A percentile compares a stretch with the other conserved stretches of the same genome.
Evolutionary conservation across 768 basidiomycete genomes (phyloP).

Genomic region (Mycena maculata): DNA sequence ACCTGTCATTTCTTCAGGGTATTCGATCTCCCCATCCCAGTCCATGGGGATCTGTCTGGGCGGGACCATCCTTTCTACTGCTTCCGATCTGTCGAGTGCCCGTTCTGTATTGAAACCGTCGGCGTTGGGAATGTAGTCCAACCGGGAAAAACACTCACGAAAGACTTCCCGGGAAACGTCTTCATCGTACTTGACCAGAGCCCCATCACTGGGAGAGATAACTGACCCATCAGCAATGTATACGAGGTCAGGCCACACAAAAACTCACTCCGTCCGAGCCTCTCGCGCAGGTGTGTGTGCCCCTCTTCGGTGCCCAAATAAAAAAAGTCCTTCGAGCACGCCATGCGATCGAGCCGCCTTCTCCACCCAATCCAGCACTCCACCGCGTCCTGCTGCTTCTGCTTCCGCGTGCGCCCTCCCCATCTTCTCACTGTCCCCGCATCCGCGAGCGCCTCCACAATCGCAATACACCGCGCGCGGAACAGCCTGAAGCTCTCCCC

Average conservation of each 20-base stretch:
- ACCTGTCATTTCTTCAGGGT: conserved; percentile 15
- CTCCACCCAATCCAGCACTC: conserved; percentile 19
- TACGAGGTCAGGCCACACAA: background rate
- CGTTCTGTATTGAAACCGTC: background rate
- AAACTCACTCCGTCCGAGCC: conserved; percentile 14
- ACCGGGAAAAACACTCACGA: background rate
- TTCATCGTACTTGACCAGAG: conserved; percentile 20
- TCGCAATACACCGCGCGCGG: background rate
- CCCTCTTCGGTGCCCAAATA: conserved; percentile 26
- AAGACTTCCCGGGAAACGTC: conserved; percentile 21
- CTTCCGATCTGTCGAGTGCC: conserved; percentile 12
- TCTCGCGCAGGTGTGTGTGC: conserved; percentile 9
- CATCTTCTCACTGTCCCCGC: conserved; percentile 5
- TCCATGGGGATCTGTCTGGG: conserved; percentile 14
- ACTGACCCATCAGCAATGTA: background rate
- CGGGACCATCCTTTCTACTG: conserved; percentile 25
- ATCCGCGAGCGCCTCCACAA: conserved; percentile 23
- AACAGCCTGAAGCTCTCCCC: conserved; percentile 17
- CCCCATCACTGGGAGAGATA: conserved; percentile 20
- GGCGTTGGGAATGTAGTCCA: background rate
- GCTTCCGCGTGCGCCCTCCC: conserved; percentile 30
- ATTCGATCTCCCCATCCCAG: conserved; percentile 21
- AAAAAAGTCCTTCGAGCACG: conserved; percentile 22
- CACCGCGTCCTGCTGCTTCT: conserved; percentile 7
- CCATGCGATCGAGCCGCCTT: conserved; percentile 17